Base-by-base conservation (phyloP, 2,329 filamentous ascomycete species). In the Coniochaeta hoffmannii region DNA sequence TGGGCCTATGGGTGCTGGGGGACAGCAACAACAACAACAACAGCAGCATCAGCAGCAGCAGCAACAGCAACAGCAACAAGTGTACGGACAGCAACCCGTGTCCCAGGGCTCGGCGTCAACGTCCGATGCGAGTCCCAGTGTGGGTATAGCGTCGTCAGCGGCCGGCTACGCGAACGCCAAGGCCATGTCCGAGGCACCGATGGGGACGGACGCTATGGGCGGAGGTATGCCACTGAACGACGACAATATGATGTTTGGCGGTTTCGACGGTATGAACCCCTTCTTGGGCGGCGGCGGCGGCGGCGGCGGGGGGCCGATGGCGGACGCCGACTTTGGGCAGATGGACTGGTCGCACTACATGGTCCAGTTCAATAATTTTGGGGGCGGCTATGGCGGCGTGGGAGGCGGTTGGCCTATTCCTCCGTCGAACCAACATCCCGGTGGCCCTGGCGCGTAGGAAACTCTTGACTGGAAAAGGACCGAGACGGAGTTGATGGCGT, bases 281-380 rank as follows among this genome's bases (percentile, higher is more conserved):
- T 59, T 66, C 35, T 68, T 68, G 69, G 64, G 66, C 67, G 19
- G 64, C 68, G 11, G 65, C 64, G 15, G n/a, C n/a, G n/a, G n/a
- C n/a, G n/a, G n/a, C n/a, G n/a, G n/a, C n/a, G n/a, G 63, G 26
- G 66, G 64, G 41, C 62, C 60, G 44, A 54, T 58, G 57, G 35
- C 59, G 26, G 50, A 59, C 3, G 55, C 63, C 56, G 65, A 65
- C 41, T 60, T 68, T 53, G 61, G 60, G 1, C 55, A 74, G 32
- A 73, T 77, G 73, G 74, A 77, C 60, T 78, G 75, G 75, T 71
- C 68, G 2, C 41, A 46, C 15, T 73, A 72, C 30, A 66, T 77
- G 54, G 67, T 76, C 62, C 70, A 73, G 19, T 74, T 72, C 56
- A 67, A 53, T 24, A 22, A 28, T 30, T 49, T 36, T 14, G 53